Conservation (phyloP, 305 asterid species). For the Euphrasia arctica region DNA sequence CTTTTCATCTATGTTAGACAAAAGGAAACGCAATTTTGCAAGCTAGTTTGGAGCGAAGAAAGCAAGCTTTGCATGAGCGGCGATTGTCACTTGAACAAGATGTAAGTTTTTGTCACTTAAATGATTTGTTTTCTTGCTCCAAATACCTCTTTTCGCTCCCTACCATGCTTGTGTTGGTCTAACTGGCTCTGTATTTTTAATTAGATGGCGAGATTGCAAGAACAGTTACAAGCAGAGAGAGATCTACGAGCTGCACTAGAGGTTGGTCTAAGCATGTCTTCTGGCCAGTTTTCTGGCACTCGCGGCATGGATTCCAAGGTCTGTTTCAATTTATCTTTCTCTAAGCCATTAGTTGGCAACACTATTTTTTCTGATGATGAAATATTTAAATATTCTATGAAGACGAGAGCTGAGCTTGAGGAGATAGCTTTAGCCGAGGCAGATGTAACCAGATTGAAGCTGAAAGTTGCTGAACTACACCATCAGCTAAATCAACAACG, state of each 20-base stretch:
- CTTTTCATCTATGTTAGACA: slow-evolving; percentile 53
- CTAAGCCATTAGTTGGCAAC: slow-evolving; percentile 19
- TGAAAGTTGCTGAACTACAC: slow-evolving; percentile 92
- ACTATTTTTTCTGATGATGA: slow-evolving; percentile 24
- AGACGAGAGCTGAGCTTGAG: slow-evolving; percentile 98
- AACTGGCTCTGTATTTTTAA: slow-evolving; percentile 20
- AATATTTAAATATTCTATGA: slow-evolving; percentile 29
- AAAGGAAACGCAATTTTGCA: slow-evolving; percentile 97
- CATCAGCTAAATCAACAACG: slow-evolving; percentile 95
- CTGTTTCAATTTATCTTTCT: slow-evolving; percentile 23
- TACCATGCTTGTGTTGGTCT: slow-evolving; percentile 19
- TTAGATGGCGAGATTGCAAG: slow-evolving; percentile 93
- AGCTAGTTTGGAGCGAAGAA: slow-evolving; percentile 99
- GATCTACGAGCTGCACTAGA: slow-evolving; percentile 94
- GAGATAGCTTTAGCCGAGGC: slow-evolving; percentile 99
- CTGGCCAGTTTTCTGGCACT: slow-evolving; percentile 81
- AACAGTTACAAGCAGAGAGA: slow-evolving; percentile 98
- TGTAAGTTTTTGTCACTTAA: slow-evolving; percentile 40
- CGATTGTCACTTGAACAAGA: slow-evolving; percentile 99
- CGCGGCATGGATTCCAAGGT: slow-evolving; percentile 97
- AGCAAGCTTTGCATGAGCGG: slow-evolving; percentile 98
- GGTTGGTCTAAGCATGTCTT: slow-evolving; percentile 95
- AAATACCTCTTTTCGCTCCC: background rate
- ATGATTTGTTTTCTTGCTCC: too few relatives aligned
- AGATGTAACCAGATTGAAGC: slow-evolving; percentile 91